phyloP scores from a whole-genome alignment of 2,329 filamentous ascomycete species.

The Aspergillus sp. region DNA sequence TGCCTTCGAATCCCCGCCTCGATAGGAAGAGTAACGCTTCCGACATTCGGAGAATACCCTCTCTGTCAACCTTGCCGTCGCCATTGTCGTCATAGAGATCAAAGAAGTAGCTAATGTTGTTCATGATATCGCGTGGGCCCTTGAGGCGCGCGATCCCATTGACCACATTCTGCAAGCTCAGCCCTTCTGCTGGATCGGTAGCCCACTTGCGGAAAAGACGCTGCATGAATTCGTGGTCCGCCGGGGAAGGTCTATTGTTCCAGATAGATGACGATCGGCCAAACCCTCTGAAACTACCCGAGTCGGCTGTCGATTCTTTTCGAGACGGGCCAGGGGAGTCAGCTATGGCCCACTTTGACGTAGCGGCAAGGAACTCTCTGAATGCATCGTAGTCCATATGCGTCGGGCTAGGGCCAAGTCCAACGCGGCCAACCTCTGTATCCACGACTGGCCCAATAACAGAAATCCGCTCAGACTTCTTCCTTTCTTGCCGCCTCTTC shows the following conservation, averaged over 20 bases:
- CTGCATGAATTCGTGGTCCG: conserved; percentile 93
- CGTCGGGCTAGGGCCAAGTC: conserved; percentile 83
- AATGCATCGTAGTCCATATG: conserved; percentile 98
- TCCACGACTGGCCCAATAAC: conserved; percentile 54
- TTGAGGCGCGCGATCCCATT: conserved; percentile 89
- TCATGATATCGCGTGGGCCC: conserved; percentile 94
- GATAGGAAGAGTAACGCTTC: conserved; percentile 93
- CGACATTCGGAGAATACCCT: conserved; percentile 92
- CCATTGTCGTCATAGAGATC: conserved; percentile 93
- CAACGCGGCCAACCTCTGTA: conserved; percentile 83
- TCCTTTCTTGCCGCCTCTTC: conserved; percentile 67
- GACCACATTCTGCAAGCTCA: conserved; percentile 91
- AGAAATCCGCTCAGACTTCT: conserved; percentile 52
- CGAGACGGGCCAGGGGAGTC: conserved; percentile 72
- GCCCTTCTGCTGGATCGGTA: conserved; percentile 71
- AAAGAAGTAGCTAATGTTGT: conserved; percentile 96
- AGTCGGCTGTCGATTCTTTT: conserved; percentile 55
- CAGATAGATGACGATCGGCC: conserved; percentile 57
- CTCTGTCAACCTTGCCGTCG: conserved; percentile 89
- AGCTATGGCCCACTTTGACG: conserved; percentile 90
- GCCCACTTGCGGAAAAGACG: conserved; percentile 90
- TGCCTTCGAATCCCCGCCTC: conserved; percentile 79
- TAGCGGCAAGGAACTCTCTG: conserved; percentile 86
- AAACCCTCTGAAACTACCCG: conserved; percentile 59
- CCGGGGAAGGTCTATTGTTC: conserved; percentile 68